Base-by-base conservation (phyloP, 139 green algal genomes). In the Cymbomonas tetramitiformis region DNA sequence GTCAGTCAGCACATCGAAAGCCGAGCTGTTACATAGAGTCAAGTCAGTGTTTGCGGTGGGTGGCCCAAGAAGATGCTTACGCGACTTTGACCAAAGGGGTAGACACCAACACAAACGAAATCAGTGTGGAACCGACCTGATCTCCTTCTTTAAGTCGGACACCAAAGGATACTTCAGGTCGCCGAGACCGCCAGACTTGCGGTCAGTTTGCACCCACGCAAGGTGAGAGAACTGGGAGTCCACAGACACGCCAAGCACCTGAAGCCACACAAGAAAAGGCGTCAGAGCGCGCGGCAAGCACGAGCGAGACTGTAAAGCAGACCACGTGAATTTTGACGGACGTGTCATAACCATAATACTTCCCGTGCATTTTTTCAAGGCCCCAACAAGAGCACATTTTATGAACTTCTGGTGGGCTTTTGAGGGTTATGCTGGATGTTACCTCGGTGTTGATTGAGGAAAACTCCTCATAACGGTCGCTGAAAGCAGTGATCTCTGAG, bases 401-500 rank as follows among this genome's bases (percentile, higher is more conserved):
- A 15, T 52, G 44, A 10, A 9, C 15, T 38, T 23, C 44, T 52
- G 44, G 15, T 19, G 30, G 21, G 8, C 46, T 53, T 65, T 74
- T 65, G n/a, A 77, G 44, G 30, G 57, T 66, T 9, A 78, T 57
- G 55, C 65, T 66, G 12, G 21, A 23, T 83, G 70, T n/a, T n/a
- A n/a, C n/a, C 78, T 96, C 89, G 50, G 78, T 80, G 67, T 89
- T 85, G 28, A 96, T 56, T 15, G 65, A 67, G 38, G 70, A 69
- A 74, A 98, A 98, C 72, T 97, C 90, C 1, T 57, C 70, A 63
- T 90, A 68, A 53, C 85, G 79, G 64, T 98, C 89, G 29, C 76
- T 90, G 79, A 98, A 98, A 39, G 90, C 90, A 21, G 86, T 97
- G 73, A 98, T 96, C 78, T 98, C 90, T 6, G 88, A 96, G 19